phyloP scores from a whole-genome alignment of 768 basidiomycete genomes.

The Podaxis mareebaensis region DNA sequence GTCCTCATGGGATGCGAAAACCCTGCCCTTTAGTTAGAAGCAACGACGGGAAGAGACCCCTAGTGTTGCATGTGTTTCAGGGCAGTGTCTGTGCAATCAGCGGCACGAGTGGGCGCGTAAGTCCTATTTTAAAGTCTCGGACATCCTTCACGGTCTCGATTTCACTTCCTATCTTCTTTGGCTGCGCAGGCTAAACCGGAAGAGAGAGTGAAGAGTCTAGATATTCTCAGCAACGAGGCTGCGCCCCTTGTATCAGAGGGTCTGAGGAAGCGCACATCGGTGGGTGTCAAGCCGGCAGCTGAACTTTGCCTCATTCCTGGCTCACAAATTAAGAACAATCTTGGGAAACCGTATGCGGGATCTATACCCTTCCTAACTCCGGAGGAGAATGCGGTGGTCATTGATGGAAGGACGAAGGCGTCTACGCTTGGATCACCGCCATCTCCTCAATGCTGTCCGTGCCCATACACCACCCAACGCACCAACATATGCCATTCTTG shows the following conservation, averaged over 20 bases:
- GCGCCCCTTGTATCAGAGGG: constrained; percentile 68
- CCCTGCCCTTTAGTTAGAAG: too few relatives aligned
- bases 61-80: too few relatives aligned
- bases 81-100: too few relatives aligned
- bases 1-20: too few relatives aligned
- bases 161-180: too few relatives aligned
- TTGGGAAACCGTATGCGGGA: constrained; percentile 55
- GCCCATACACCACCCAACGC: constrained; percentile 34
- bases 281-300: constrained; percentile 92
- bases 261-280: constrained; percentile 75
- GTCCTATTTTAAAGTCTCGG: too few relatives aligned
- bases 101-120: too few relatives aligned
- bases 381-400: constrained; percentile 72
- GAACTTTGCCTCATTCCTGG: constrained; percentile 75
- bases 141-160: too few relatives aligned
- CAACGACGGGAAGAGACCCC: too few relatives aligned
- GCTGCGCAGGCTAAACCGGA: constrained; percentile 53
- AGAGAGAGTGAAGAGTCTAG: constrained; percentile 77
- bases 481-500: background rate
- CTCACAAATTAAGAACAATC: constrained; percentile 62
- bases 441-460: constrained; percentile 76
- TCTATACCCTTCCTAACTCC: constrained; percentile 66
- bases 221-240: constrained; percentile 80
- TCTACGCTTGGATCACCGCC: constrained; percentile 99
- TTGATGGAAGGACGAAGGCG: constrained; percentile 97